Evolutionary conservation across 768 basidiomycete species (phyloP), one percentile per base, ranked within the genome.

Genomic region (Wakefieldia striispora): DNA sequence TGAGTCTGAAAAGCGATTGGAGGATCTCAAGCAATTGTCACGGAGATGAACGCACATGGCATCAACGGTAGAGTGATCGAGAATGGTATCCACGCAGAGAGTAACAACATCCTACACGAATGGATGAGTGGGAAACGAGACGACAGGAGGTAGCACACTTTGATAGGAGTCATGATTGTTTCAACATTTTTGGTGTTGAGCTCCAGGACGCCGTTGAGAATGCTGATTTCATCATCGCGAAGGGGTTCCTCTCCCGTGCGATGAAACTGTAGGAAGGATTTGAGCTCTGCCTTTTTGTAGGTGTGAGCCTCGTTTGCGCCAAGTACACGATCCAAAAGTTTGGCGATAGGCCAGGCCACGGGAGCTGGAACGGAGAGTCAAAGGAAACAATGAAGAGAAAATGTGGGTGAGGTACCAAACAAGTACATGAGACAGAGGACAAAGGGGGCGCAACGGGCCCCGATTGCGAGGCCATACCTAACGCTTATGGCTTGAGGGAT

Each of bases 281-380:
- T 86, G 37, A 88, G 75, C 50, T 87, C 83, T 1, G 87, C 88
- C 65, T 91, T 92, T 60, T 90, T 91, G 71, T 92, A 92, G 0
- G 86, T 88, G 36, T 81, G 75, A 0, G 72, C 74, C 56, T 90
- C 88, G 57, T 85, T 77, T 3, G 73, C 75, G 19, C 95, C 95
- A 2, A 99, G 81, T 3, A 86, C 79, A 41, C 69, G 73, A 63
- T 97, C 95, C 27, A 99, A 82, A 0, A 97, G 68, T 53, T 78
- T 84, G 17, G 81, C 79, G 41, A 78, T 77, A 2, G 81, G 81
- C 69, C 77, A 94, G 0, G 92, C 91, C 53, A 95, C 73, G 5
- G 91, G 91, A 9, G 86, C 83, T 86, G 31, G 33, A 12, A 14
- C 27, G 6, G 45, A 21, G 16, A 23, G n/a, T 12, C 5, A 39